Evolutionary conservation across 2,329 filamentous ascomycete genomes (phyloP), one percentile per base, ranked within the genome.

Genomic region (Dryadomyces quercivorus): DNA sequence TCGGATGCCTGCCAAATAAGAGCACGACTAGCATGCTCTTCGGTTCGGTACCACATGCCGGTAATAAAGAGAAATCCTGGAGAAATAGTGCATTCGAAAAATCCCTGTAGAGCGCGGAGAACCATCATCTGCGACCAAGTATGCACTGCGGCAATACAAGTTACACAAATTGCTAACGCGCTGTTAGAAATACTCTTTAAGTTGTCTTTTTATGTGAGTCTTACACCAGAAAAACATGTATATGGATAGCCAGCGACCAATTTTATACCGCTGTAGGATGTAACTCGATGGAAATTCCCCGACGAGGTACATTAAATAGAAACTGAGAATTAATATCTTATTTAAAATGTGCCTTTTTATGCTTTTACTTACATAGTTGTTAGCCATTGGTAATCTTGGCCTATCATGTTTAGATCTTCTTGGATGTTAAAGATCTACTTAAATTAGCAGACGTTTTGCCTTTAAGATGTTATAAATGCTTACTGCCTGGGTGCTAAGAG

Each of bases 41-140:
- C 62, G 4, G 67, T 69, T 16, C 64, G 69, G 56, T 70, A 70
- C 67, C 66, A 69, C 26, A 58, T 62, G 21, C 67, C 68, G 9
- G 69, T 62, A 20, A 70, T 63, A 22, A 69, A 62, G 48, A 70
- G 66, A 54, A 70, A 70, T 0, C 68, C 68, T 2, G 67, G 68
- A 1, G 65, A 68, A 22, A 70, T 69, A 56, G 64, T 69, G 56
- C 68, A 68, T 59, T 68, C 67, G 22, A 70, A 70, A 5, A 67
- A 10, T 1, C 68, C 68, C 57, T 70, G 68, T 1, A 70, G 61
- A 1, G 65, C 67, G 2, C 68, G 64, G 2, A 70, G 52, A 2
- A 63, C 61, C 47, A 70, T 60, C 21, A 70, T 62, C 5, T 70
- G 67, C 0, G 65, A 64, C 47, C 69, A 70, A 59, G 69, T 68